These are phyloP conservation scores for Vitis rotundifolia DNA, from an alignment of 164 flowering plant species.

Conservation along the genomic window DNA sequence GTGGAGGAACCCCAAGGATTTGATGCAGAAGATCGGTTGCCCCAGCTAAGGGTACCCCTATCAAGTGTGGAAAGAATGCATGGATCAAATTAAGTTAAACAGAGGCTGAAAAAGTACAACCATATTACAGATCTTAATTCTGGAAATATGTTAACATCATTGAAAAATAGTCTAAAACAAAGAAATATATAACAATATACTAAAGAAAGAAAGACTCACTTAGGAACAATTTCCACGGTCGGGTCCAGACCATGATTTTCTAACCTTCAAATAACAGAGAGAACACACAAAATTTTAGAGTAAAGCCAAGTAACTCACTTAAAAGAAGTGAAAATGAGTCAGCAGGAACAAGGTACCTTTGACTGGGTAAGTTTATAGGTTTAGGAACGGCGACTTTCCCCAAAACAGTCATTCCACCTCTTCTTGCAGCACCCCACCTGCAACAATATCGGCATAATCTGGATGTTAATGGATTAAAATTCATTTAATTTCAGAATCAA, in stretches of 20 bases:
- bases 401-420: constrained; percentile 84
- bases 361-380: constrained; percentile 96
- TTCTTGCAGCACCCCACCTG: constrained; percentile 82
- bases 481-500: too few species aligned
- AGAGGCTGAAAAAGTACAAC: background rate
- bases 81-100: background rate
- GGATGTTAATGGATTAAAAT: too few species aligned
- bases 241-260: constrained; percentile 98
- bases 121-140: background rate
- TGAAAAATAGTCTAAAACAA: background rate
- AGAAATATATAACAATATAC: too few species aligned
- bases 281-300: constrained; percentile 1
- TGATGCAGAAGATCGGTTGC: constrained; percentile 62
- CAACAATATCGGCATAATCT: background rate
- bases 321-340: background rate
- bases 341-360: constrained; percentile 49
- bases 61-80: background rate
- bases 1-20: constrained; percentile 86
- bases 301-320: background rate
- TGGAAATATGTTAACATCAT: background rate
- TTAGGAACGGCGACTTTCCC: constrained; percentile 96
- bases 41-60: constrained; percentile 98
- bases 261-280: constrained; percentile 56
- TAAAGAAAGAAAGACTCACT: constrained; percentile 54
- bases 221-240: constrained; percentile 96